These are phyloP conservation scores for Pholiota microspora DNA, from an alignment of 768 basidiomycete species.

Conservation along the genomic window DNA sequence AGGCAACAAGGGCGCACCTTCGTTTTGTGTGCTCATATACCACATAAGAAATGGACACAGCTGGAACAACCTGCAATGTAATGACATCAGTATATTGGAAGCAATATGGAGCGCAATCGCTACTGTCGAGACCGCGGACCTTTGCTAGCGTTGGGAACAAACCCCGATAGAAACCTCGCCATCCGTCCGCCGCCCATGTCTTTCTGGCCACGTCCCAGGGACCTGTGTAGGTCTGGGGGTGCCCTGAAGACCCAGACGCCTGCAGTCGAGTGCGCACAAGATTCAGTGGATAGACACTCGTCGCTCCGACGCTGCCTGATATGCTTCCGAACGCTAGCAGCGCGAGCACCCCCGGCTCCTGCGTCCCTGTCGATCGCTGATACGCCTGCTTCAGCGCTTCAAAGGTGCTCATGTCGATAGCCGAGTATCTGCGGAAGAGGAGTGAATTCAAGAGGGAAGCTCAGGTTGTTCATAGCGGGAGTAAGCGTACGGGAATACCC, in stretches of 20 bases:
- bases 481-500: slow-evolving; percentile 87
- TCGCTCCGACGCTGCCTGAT: slow-evolving; percentile 92
- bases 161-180: slow-evolving; percentile 93
- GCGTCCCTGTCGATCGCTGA: slow-evolving; percentile 77
- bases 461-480: too few relatives aligned
- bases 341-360: slow-evolving; percentile 88
- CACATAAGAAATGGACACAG: slow-evolving; percentile 95
- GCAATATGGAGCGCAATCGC: not conserved
- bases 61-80: slow-evolving; percentile 75
- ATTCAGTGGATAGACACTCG: slow-evolving; percentile 89
- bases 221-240: slow-evolving; percentile 89
- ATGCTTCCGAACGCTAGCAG: slow-evolving; percentile 88
- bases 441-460: too few relatives aligned
- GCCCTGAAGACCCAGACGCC: slow-evolving; percentile 93
- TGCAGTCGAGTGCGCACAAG: slow-evolving; percentile 93
- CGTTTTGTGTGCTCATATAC: slow-evolving; percentile 89
- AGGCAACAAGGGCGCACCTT: slow-evolving; percentile 43
- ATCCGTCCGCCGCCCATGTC: slow-evolving; percentile 84
- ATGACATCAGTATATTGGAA: not conserved
- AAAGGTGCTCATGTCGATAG: slow-evolving; percentile 97
- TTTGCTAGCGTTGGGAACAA: slow-evolving; percentile 91
- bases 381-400: slow-evolving; percentile 94
- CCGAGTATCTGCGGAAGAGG: slow-evolving; percentile 74
- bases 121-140: slow-evolving; percentile 36
- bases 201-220: slow-evolving; percentile 78